Evolutionary conservation across 805 yeast genomes (phyloP).

Genomic region (Clavispora carvajalis): DNA sequence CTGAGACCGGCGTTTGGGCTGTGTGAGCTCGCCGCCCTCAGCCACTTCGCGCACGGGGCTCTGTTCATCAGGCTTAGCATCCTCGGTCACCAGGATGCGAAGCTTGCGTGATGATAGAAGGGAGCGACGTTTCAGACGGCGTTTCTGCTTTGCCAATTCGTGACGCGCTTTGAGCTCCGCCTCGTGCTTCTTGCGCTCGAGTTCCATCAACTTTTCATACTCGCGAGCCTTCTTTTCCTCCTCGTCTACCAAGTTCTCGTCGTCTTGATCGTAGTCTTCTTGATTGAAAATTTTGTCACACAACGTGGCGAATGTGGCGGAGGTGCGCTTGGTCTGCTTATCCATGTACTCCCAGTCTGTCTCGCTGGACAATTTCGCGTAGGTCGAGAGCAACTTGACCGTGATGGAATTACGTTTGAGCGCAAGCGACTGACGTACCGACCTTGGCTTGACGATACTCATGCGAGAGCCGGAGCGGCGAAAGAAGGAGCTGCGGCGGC

Average conservation of each 20-base stretch:
- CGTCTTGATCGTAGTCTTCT: constrained; percentile 49
- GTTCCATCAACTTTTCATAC: constrained; percentile 43
- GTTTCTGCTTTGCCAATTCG: constrained; percentile 43
- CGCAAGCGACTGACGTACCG: constrained; percentile 35
- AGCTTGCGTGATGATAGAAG: constrained; percentile 33
- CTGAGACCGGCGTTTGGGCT: constrained; percentile 35
- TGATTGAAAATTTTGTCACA: constrained; percentile 75
- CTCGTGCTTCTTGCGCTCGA: constrained; percentile 45
- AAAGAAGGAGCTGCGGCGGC: background rate
- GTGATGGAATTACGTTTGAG: constrained; percentile 68
- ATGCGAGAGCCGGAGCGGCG: constrained; percentile 18
- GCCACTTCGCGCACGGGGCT: constrained; percentile 6
- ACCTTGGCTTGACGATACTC: constrained; percentile 24
- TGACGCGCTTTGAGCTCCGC: constrained; percentile 46
- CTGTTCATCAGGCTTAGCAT: constrained; percentile 6
- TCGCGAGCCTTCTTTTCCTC: constrained; percentile 40
- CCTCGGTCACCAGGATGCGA: constrained; percentile 34
- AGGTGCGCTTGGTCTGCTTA: constrained; percentile 68
- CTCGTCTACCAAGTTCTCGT: constrained; percentile 38
- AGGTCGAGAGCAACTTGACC: constrained; percentile 62
- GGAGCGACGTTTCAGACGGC: constrained; percentile 37
- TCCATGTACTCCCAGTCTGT: constrained; percentile 67
- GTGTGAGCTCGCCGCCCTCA: constrained; percentile 9
- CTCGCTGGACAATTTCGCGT: constrained; percentile 63
- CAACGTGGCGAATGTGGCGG: constrained; percentile 70